Evolutionary conservation across 2,329 filamentous ascomycete genomes (phyloP), one percentile per base, ranked within the genome.

Genomic region (Colletotrichum abscissum): DNA sequence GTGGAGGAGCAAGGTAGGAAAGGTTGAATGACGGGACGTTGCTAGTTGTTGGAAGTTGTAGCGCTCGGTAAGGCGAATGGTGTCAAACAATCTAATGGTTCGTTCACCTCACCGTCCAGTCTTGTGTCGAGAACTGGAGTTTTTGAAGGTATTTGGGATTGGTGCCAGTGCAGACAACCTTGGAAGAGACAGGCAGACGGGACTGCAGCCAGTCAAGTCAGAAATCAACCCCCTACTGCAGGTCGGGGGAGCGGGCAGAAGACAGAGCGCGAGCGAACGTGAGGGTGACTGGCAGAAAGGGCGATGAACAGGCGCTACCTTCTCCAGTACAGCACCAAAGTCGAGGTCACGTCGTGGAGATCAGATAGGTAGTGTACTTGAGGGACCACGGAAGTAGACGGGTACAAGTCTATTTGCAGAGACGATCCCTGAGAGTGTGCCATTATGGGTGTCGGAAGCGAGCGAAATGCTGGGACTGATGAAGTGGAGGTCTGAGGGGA

Each of bases 321-420:
- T 49, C 19, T 19, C 8, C 19, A 49, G 42, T 49, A 22, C 42
- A 49, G 42, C 42, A 49, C 42, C 42, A 49, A 71, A 55, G 60
- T 62, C 33, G 56, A 73, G 60, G 71, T 65, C 56, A 66, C 70
- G 60, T 52, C 67, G 67, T 49, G 67, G 67, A 71, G 71, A 73
- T 73, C 71, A 65, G 71, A 33, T 70, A 65, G 71, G 26, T 70
- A 73, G 60, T 42, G 64, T 16, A 55, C 60, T 64, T 64, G 35
- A 14, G 42, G 26, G 28, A 14, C 28, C 19, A 49, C 9, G 8
- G 16, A 71, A 33, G 71, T 73, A 70, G 26, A 56, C 5, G 16
- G 59, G 33, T 73, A 73, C 67, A 56, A 38, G 22, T 46, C 42
- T 42, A 70, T 46, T 56, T 65, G 55, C 42, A 59, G 65, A 30